Evolutionary conservation across 2,329 filamentous ascomycete species (phyloP).

Genomic region (Myriosclerotinia duriaeana): DNA sequence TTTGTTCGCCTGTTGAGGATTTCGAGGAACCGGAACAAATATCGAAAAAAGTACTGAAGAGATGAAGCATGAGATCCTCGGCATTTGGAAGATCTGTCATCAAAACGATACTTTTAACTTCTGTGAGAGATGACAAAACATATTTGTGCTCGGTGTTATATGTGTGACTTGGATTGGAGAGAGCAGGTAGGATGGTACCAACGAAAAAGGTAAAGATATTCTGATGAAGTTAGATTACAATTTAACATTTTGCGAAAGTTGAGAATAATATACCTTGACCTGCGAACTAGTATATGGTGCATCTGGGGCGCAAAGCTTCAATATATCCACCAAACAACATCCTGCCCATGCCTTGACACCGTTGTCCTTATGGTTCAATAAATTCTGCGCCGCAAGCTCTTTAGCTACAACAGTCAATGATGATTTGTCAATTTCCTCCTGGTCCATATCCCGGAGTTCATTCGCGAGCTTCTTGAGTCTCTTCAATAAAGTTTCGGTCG

Average conservation of each 20-base stretch:
- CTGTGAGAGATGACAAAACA: conserved; percentile 81
- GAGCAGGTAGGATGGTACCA: conserved; percentile 75
- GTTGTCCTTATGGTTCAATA: conserved; percentile 88
- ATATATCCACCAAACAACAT: conserved; percentile 87
- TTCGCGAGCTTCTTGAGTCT: conserved; percentile 77
- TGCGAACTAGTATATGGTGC: conserved; percentile 89
- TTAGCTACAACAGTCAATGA: conserved; percentile 82
- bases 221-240: conserved; percentile 46
- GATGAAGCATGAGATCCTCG: conserved; percentile 72
- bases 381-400: conserved; percentile 76
- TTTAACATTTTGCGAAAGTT: neutral
- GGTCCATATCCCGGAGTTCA: conserved; percentile 82
- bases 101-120: conserved; percentile 92
- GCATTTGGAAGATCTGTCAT: conserved; percentile 83
- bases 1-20: conserved; percentile 71
- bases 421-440: conserved; percentile 79
- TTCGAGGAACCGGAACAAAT: conserved; percentile 79
- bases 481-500: conserved; percentile 75
- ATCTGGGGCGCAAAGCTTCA: conserved; percentile 89
- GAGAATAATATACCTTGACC: conserved; percentile 66
- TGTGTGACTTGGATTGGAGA: conserved; percentile 81
- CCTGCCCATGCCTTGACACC: conserved; percentile 88
- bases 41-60: conserved; percentile 91
- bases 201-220: conserved; percentile 93
- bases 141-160: conserved; percentile 95